Evolutionary conservation across 345 rosid genomes (phyloP).

Genomic region (Brassica rapa): DNA sequence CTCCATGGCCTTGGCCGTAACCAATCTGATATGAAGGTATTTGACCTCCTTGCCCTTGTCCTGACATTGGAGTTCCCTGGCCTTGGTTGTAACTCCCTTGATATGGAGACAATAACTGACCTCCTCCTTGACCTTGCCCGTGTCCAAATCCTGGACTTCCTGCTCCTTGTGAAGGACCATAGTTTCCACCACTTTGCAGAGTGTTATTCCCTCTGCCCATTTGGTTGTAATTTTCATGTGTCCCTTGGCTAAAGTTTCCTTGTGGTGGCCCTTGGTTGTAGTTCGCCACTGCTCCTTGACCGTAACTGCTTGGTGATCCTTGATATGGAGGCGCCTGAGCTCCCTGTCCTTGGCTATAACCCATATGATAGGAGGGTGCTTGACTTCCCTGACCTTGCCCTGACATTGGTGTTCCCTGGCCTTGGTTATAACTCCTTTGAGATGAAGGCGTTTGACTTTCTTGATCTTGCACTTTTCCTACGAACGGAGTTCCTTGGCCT

Average conservation of each 20-base stretch:
- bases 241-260: slow-evolving; percentile 9
- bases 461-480: slow-evolving; percentile 3
- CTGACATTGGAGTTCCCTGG: neutral
- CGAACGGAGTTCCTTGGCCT: neutral
- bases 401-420: slow-evolving; percentile 17
- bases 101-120: slow-evolving; percentile 30
- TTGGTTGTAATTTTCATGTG: slow-evolving; percentile 45
- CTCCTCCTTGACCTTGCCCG: neutral
- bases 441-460: neutral
- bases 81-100: slow-evolving; percentile 42
- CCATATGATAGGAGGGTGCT: slow-evolving; percentile 42
- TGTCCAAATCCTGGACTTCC: slow-evolving; percentile 24
- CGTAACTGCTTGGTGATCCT: slow-evolving; percentile 39
- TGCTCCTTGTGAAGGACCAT: slow-evolving; percentile 11
- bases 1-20: slow-evolving; percentile 51
- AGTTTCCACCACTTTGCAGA: slow-evolving; percentile 20
- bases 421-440: slow-evolving; percentile 1
- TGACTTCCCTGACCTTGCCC: slow-evolving; percentile 43
- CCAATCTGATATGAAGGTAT: slow-evolving; percentile 43
- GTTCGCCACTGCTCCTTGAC: slow-evolving; percentile 38
- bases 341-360: slow-evolving; percentile 51
- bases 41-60: slow-evolving; percentile 35
- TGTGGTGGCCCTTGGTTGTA: slow-evolving; percentile 35
- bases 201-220: slow-evolving; percentile 39
- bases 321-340: slow-evolving; percentile 41